Base-by-base conservation (phyloP, 495 filamentous ascomycete species). In the Aspergillus baeticus region DNA sequence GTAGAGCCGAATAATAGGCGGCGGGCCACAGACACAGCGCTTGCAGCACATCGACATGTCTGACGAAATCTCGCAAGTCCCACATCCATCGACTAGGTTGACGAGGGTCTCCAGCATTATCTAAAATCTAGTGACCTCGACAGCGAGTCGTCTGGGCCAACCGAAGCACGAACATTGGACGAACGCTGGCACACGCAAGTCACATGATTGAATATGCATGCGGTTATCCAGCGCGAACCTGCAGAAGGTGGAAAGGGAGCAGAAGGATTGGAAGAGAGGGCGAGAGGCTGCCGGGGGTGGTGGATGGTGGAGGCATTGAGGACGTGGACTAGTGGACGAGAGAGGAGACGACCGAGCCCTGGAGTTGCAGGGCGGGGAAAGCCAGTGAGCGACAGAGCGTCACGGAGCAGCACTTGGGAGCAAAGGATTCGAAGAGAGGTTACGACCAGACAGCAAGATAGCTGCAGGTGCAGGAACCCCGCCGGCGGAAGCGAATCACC, bases 191-290 rank as follows among this genome's bases (percentile, higher is more conserved):
- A 59, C 60, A 58, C 41, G 15, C 20, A 22, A 59, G 69, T 76
- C 73, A 76, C 73, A 76, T 76, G 73, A 76, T 70, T 66, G 59
- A 64, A 58, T 20, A 33, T 52, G 47, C 59, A 68, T 76, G 73
- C 73, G 73, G 70, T 59, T 63, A 64, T 65, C 60, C 67, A 69
- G 61, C 60, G 66, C 61, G 61, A 70, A 70, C 67, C 68, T 73
- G 72, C 72, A 73, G 66, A 58, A 61, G 31, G 51, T 54, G 62
- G 31, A 36, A 54, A 23, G 38, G 46, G 45, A 53, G 54, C 54
- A 58, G 42, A 66, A 61, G 57, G 63, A 69, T 63, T 69, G 60
- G 58, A 42, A 59, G 58, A 52, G 31, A 61, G 48, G 42, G 37
- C 11, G 48, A 46, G 47, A 49, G 52, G 29, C 44, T 46, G 48